Percentiles rank a stretch among this genome's conserved stretches.
phyloP scores from a whole-genome alignment of 768 basidiomycete genomes.

The Tricholoma flavovirens region DNA sequence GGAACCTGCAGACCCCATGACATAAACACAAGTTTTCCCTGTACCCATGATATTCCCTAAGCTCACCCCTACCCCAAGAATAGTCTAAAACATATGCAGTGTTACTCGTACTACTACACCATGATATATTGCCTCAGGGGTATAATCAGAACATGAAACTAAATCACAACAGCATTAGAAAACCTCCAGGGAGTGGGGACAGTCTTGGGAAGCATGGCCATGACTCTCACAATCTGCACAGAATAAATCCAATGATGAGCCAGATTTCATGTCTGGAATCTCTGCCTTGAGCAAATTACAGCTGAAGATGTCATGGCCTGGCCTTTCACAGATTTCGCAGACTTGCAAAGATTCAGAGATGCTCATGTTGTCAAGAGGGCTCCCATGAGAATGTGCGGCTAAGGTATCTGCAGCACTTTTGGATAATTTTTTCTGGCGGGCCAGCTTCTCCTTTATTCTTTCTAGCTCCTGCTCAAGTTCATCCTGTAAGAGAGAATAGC shows the following conservation, averaged over 20 bases:
- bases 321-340: slow-evolving; percentile 84
- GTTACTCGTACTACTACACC: no score
- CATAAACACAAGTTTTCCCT: no score
- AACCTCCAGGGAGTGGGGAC: slow-evolving; percentile 82
- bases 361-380: slow-evolving; percentile 11
- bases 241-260: slow-evolving; percentile 35
- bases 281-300: slow-evolving; percentile 72
- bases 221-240: slow-evolving; percentile 84
- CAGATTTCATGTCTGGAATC: slow-evolving; percentile 19
- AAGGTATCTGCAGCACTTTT: slow-evolving; percentile 35
- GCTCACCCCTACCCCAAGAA: no score
- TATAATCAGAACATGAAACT: slow-evolving; percentile 1
- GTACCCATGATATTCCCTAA: no score
- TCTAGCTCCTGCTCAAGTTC: slow-evolving; percentile 85
- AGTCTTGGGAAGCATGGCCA: slow-evolving; percentile 71
- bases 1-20: no score
- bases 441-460: slow-evolving; percentile 63
- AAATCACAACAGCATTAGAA: slow-evolving; percentile 44
- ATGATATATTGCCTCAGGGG: background rate
- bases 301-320: slow-evolving; percentile 82
- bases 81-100: no score
- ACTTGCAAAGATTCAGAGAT: slow-evolving; percentile 34
- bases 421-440: slow-evolving; percentile 58
- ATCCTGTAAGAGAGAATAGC: slow-evolving; percentile 40
- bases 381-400: slow-evolving; percentile 17